Conservation (phyloP, 2,329 filamentous ascomycete species). For the Penicillium sp. region DNA sequence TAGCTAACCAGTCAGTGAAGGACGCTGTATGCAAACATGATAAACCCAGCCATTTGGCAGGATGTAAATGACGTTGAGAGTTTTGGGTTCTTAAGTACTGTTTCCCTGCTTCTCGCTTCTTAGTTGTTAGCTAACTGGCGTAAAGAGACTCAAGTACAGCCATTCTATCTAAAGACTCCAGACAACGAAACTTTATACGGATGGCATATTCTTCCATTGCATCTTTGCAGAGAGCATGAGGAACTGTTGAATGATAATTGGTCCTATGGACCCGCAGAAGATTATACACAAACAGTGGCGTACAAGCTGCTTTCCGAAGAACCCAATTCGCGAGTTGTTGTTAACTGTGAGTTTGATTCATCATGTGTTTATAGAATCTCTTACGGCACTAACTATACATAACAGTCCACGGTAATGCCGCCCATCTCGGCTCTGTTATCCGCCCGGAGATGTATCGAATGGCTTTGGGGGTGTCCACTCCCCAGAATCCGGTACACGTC, state of each 20-base stretch:
- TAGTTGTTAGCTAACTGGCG: conserved; percentile 14
- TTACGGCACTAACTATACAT: background rate
- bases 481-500: conserved; percentile 63
- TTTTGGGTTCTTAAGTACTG: conserved; percentile 79
- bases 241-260: conserved; percentile 53
- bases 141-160: conserved; percentile 78
- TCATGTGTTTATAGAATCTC: background rate
- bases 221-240: conserved; percentile 71
- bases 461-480: conserved; percentile 66
- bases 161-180: conserved; percentile 70
- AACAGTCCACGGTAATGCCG: conserved; percentile 64
- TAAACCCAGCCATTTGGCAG: conserved; percentile 68
- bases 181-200: conserved; percentile 78
- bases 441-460: conserved; percentile 74
- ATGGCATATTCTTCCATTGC: conserved; percentile 84
- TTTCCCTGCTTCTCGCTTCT: background rate
- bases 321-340: conserved; percentile 50
- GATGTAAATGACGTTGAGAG: conserved; percentile 72
- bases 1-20: conserved; percentile 41
- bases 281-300: conserved; percentile 46
- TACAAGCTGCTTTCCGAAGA: conserved; percentile 51
- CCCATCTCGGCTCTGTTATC: conserved; percentile 73
- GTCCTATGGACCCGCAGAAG: conserved; percentile 48
- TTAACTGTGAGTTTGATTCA: conserved; percentile 35
- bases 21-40: conserved; percentile 76